phyloP scores from a whole-genome alignment of 306 rosid genomes.

The Dalbergia cochinchinensis region DNA sequence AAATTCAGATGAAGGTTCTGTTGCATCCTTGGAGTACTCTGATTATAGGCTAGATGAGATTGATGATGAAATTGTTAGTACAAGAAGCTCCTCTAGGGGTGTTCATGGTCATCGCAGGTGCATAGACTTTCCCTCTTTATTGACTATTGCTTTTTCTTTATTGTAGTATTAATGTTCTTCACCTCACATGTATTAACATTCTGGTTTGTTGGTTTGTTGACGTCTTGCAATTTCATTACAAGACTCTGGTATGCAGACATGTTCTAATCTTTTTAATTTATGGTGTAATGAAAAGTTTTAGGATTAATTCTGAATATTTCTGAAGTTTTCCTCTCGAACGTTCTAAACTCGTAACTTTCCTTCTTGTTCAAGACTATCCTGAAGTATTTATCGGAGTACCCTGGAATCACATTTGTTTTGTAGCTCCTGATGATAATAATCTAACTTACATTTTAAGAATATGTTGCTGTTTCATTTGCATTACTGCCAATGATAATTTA shows the following conservation, averaged over 20 bases:
- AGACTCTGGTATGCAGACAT: background rate
- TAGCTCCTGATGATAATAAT: background rate
- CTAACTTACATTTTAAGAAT: background rate
- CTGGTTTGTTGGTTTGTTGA: background rate
- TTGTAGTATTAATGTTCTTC: background rate
- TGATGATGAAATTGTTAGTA: slow-evolving; percentile 73
- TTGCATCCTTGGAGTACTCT: slow-evolving; percentile 74
- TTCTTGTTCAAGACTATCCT: background rate
- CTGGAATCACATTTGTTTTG: background rate
- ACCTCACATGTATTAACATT: slow-evolving; percentile 8
- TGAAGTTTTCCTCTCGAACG: background rate
- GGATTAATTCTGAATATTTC: background rate
- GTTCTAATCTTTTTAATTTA: slow-evolving; percentile 13
- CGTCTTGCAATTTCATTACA: background rate
- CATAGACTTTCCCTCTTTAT: slow-evolving; percentile 31
- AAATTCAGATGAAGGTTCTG: slow-evolving; percentile 89
- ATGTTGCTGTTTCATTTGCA: slow-evolving; percentile 11
- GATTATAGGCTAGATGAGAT: slow-evolving; percentile 78
- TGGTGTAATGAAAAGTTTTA: background rate
- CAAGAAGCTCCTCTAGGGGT: slow-evolving; percentile 68
- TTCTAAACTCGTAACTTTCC: background rate
- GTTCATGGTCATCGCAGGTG: slow-evolving; percentile 80
- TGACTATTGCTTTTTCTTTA: slow-evolving; percentile 8
- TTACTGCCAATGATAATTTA: background rate
- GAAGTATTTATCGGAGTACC: background rate